These are phyloP conservation scores for Aphanoascus verrucosus DNA, from an alignment of 2,329 filamentous ascomycete genomes.

Conservation along the genomic window DNA sequence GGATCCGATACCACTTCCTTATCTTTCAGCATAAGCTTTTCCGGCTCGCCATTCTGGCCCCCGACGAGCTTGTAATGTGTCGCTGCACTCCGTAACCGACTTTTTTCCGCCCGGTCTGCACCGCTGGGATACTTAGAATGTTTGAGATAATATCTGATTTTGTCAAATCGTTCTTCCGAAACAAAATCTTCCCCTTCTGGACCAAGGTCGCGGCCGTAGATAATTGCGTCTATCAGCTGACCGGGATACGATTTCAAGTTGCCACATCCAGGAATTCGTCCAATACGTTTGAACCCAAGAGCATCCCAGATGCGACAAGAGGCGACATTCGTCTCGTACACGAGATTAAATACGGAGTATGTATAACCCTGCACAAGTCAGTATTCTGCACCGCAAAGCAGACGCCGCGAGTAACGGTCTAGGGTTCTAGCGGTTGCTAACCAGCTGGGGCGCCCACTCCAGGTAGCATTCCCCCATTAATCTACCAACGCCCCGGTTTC, in stretches of 20 bases:
- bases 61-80: slow-evolving; percentile 80
- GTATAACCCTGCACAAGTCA: slow-evolving; percentile 55
- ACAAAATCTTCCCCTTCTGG: slow-evolving; percentile 68
- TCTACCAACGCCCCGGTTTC: slow-evolving; percentile 63
- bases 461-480: slow-evolving; percentile 68
- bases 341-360: slow-evolving; percentile 88
- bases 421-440: slow-evolving; percentile 25
- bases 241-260: slow-evolving; percentile 58
- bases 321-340: slow-evolving; percentile 86
- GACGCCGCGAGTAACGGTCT: slow-evolving; percentile 21
- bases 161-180: slow-evolving; percentile 94
- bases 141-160: slow-evolving; percentile 95
- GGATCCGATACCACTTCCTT: slow-evolving; percentile 94
- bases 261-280: slow-evolving; percentile 63
- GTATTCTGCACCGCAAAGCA: slow-evolving; percentile 10
- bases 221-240: slow-evolving; percentile 62
- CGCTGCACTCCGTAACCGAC: slow-evolving; percentile 79
- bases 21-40: slow-evolving; percentile 90
- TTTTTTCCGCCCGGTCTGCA: slow-evolving; percentile 91
- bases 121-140: slow-evolving; percentile 86
- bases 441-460: slow-evolving; percentile 60
- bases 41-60: slow-evolving; percentile 40
- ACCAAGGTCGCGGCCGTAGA: slow-evolving; percentile 56
- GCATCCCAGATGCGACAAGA: slow-evolving; percentile 88
- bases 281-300: slow-evolving; percentile 84